Conservation (phyloP, 2,329 filamentous ascomycete species). For the Phialocephala sp. region DNA sequence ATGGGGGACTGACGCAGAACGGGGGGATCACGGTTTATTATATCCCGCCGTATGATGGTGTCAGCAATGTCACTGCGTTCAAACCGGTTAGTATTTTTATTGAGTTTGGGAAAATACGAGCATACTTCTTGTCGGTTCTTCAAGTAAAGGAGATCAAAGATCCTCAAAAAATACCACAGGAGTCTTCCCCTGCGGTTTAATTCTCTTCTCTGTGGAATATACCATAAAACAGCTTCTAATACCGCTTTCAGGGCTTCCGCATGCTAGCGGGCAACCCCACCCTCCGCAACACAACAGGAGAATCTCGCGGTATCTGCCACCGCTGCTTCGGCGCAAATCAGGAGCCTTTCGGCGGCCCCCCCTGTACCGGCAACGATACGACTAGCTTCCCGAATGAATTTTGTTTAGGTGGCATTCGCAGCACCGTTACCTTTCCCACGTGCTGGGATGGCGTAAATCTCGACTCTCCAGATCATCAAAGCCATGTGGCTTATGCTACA, state of each 20-base stretch:
- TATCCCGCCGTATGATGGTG: constrained; percentile 41
- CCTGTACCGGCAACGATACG: constrained; percentile 50
- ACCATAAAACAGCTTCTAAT: neutral
- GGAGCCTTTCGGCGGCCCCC: constrained; percentile 26
- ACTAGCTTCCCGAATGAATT: constrained; percentile 57
- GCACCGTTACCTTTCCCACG: constrained; percentile 62
- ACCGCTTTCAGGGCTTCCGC: constrained; percentile 47
- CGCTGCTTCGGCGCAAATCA: constrained; percentile 55
- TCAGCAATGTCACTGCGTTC: constrained; percentile 49
- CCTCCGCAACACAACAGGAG: constrained; percentile 46
- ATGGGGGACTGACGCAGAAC: constrained; percentile 40
- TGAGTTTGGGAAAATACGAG: neutral
- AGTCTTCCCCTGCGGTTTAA: too few species aligned
- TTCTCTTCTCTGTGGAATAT: too few species aligned
- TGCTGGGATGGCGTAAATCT: constrained; percentile 67
- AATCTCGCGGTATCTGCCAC: constrained; percentile 58
- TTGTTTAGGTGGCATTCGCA: constrained; percentile 56
- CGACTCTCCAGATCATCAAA: constrained; percentile 59
- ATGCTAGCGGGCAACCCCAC: constrained; percentile 51
- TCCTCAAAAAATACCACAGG: too few species aligned
- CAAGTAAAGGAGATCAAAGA: too few species aligned
- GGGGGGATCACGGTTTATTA: constrained; percentile 49
- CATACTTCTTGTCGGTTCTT: too few species aligned
- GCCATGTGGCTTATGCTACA: constrained; percentile 59
- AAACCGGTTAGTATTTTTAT: constrained; percentile 35